Conservation (phyloP, 352 stramenopile species). For the Phytophthora multivora region DNA sequence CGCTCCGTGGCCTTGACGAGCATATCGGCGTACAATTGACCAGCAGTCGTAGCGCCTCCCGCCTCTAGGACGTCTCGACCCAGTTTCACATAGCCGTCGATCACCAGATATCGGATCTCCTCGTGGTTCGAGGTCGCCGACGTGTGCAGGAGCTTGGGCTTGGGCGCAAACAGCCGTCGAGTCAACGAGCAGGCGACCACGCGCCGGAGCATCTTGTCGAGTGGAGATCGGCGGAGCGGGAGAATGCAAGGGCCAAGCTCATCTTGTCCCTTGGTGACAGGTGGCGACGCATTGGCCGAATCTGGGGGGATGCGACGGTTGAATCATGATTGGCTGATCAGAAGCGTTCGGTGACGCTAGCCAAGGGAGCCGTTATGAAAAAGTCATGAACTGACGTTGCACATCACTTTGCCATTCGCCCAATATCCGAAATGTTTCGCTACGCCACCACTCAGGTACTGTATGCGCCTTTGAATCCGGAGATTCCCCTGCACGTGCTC, state of each 20-base stretch:
- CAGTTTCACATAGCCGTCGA: slow-evolving; percentile 75
- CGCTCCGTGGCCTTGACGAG: slow-evolving; percentile 56
- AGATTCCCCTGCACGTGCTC: background rate
- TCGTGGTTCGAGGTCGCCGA: slow-evolving; percentile 3
- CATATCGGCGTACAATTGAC: slow-evolving; percentile 75
- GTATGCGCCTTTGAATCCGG: background rate
- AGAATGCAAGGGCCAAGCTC: background rate
- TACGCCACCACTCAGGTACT: slow-evolving; percentile 25
- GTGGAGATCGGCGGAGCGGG: slow-evolving; percentile 19
- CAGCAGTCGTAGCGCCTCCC: slow-evolving; percentile 67
- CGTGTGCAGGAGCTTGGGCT: slow-evolving; percentile 15
- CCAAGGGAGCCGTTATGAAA: background rate
- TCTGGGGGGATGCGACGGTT: slow-evolving; percentile 11
- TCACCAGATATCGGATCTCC: slow-evolving; percentile 60
- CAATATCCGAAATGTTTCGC: slow-evolving; percentile 29
- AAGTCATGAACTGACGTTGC: slow-evolving; percentile 11
- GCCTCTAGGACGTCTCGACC: slow-evolving; percentile 63
- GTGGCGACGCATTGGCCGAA: slow-evolving; percentile 10
- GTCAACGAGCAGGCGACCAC: slow-evolving; percentile 12
- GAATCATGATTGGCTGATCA: slow-evolving; percentile 20
- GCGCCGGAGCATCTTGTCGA: slow-evolving; percentile 26
- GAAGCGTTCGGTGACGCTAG: slow-evolving; percentile 28
- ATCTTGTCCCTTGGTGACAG: slow-evolving; percentile 6
- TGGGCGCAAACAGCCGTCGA: background rate
- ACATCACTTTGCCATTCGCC: slow-evolving; percentile 20